A percentile compares a stretch with the other conserved stretches of the same genome.
These are phyloP conservation scores for Ceratocystis harringtonii DNA, from an alignment of 2,329 filamentous ascomycete genomes.

Conservation along the genomic window DNA sequence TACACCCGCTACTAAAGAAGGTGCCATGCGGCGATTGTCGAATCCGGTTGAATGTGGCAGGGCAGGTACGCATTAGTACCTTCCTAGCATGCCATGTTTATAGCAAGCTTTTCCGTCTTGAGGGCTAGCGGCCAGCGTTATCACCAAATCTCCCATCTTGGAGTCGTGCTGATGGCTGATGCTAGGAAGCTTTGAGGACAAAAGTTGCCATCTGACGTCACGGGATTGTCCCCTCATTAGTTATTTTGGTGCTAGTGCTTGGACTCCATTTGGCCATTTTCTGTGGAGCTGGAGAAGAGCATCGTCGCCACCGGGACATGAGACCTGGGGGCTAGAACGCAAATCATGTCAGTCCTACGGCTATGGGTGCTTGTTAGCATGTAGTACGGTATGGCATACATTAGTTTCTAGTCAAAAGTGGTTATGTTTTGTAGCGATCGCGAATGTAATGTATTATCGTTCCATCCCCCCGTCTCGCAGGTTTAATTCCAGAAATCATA, in stretches of 20 bases:
- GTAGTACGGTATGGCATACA: background rate
- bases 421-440: background rate
- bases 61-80: background rate
- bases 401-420: background rate
- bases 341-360: background rate
- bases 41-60: background rate
- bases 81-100: background rate
- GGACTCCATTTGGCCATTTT: background rate
- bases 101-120: background rate
- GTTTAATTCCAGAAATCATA: background rate
- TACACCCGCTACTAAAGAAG: background rate
- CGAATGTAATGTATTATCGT: too few species aligned
- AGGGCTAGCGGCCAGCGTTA: background rate
- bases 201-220: slow-evolving; percentile 4
- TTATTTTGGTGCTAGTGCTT: background rate
- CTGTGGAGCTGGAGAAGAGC: background rate
- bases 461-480: too few species aligned
- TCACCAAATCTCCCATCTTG: background rate
- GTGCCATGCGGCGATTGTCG: background rate
- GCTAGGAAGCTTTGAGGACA: background rate
- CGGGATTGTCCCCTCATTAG: background rate
- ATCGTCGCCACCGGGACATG: background rate
- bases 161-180: slow-evolving; percentile 5
- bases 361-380: background rate
- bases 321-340: background rate